phyloP scores from a whole-genome alignment of 2,329 filamentous ascomycete genomes.

The Didymosphaeria variabile region DNA sequence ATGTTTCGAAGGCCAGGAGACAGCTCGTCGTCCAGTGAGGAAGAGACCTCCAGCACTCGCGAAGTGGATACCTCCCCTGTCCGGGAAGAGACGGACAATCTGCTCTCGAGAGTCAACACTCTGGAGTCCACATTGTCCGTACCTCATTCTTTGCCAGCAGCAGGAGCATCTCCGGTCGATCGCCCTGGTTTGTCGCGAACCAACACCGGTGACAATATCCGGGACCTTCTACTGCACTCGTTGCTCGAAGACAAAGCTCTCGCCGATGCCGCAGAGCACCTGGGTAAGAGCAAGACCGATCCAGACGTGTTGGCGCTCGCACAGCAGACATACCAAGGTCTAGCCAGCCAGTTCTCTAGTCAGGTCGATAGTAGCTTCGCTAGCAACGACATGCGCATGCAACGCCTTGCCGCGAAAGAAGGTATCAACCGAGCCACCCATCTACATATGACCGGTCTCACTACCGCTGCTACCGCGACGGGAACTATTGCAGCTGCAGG shows the following conservation, averaged over 20 bases:
- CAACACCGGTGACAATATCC: constrained; percentile 38
- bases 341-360: constrained; percentile 50
- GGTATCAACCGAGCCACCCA: constrained; percentile 47
- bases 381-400: constrained; percentile 47
- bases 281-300: constrained; percentile 43
- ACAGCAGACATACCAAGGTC: constrained; percentile 48
- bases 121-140: constrained; percentile 35
- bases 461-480: constrained; percentile 15
- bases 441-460: constrained; percentile 34
- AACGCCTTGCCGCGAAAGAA: constrained; percentile 46
- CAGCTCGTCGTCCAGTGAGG: constrained; percentile 42
- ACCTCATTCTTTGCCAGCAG: constrained; percentile 11
- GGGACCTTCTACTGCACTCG: constrained; percentile 55
- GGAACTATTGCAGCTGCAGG: constrained; percentile 26
- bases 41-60: constrained; percentile 30
- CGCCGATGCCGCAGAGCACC: constrained; percentile 49
- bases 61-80: constrained; percentile 22
- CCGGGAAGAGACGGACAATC: constrained; percentile 24
- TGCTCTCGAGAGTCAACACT: constrained; percentile 41
- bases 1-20: constrained; percentile 48
- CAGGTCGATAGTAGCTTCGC: constrained; percentile 51
- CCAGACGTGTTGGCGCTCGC: constrained; percentile 50
- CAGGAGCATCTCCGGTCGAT: constrained; percentile 9
- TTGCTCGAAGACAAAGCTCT: constrained; percentile 56
- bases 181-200: constrained; percentile 22